These are phyloP conservation scores for Mycena chlorophos DNA, from an alignment of 768 basidiomycete genomes.

Conservation along the genomic window DNA sequence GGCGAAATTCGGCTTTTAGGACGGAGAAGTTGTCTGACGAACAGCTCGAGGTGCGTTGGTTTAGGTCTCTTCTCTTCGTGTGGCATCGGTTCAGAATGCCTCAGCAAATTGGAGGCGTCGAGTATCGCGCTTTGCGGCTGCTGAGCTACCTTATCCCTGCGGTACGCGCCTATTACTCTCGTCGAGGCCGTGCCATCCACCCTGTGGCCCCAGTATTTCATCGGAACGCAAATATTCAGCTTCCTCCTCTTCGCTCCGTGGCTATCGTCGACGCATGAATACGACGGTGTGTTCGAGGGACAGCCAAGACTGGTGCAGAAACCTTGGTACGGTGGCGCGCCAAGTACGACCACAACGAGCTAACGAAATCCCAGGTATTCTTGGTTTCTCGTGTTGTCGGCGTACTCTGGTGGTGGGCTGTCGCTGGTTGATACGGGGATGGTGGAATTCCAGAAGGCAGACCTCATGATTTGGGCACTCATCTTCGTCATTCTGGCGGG, in stretches of 20 bases:
- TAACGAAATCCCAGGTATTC: constrained; percentile 37
- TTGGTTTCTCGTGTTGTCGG: constrained; percentile 45
- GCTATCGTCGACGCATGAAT: constrained; percentile 44
- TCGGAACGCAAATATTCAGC: constrained; percentile 54
- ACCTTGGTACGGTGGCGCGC: constrained; percentile 46
- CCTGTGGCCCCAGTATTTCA: constrained; percentile 58
- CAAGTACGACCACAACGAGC: constrained; percentile 25
- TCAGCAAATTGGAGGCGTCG: constrained; percentile 75
- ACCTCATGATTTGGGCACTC: constrained; percentile 61
- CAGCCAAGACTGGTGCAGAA: constrained; percentile 56
- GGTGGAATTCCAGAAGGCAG: constrained; percentile 69
- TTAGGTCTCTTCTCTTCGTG: no score
- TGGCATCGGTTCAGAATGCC: no score
- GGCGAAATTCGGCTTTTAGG: constrained; percentile 59
- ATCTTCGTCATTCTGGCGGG: constrained; percentile 70
- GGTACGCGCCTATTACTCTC: constrained; percentile 30
- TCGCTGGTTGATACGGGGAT: constrained; percentile 68
- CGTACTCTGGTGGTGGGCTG: constrained; percentile 71
- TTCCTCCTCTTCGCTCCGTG: constrained; percentile 66
- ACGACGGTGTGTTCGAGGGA: constrained; percentile 48
- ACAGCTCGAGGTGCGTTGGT: constrained; percentile 69
- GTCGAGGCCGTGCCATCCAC: constrained; percentile 23
- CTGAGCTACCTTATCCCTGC: constrained; percentile 50
- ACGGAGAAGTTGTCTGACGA: constrained; percentile 60
- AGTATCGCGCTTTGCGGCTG: constrained; percentile 63